Evolutionary conservation across 176 grass and related monocot genomes (phyloP), one percentile per base, ranked within the genome.

Genomic region (Saccharum spontaneum): DNA sequence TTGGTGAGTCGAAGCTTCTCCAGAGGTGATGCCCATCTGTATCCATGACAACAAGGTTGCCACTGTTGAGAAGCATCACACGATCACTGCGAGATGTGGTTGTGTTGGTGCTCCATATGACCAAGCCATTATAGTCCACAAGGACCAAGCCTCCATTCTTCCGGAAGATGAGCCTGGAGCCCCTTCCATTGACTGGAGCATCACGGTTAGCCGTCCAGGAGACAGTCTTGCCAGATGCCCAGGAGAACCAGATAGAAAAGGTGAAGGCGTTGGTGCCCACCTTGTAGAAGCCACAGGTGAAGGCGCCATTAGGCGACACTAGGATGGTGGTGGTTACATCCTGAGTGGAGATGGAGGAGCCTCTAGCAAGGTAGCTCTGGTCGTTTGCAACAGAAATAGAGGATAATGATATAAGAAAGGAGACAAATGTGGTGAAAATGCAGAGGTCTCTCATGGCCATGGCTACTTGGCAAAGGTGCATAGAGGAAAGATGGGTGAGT

Each of bases 141-240:
- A 95, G 86, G 0, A n/a, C 33, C 36, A 93, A 43, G 4, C 12
- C 4, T 0, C 91, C 83, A 2, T 87, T 69, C 30, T 55, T 73
- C 17, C 9, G 36, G 38, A 93, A 80, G 13, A 62, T 18, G 48
- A 96, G 60, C 38, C 70, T 59, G n/a, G 91, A 91, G 5, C 91
- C 83, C 62, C 73, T 80, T 37, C 91, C 91, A n/a, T 96, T 93
- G 44, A 96, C 91, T 6, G 78, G 86, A 3, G 60, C 77, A 18
- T 91, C 86, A 8, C 87, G 91, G 73, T 96, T 96, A 5, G 94
- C 94, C 1, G 84, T 89, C 91, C 94, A 91, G 14, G 84, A 66
- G 31, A 88, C 28, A 5, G 87, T 90, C 22, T 82, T 73, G 10
- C 24, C 63, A 2, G 90, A 22, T 4, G 89, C 81, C 45, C 36